Evolutionary conservation across 345 rosid species (phyloP).

Genomic region (Hirschfeldia incana): DNA sequence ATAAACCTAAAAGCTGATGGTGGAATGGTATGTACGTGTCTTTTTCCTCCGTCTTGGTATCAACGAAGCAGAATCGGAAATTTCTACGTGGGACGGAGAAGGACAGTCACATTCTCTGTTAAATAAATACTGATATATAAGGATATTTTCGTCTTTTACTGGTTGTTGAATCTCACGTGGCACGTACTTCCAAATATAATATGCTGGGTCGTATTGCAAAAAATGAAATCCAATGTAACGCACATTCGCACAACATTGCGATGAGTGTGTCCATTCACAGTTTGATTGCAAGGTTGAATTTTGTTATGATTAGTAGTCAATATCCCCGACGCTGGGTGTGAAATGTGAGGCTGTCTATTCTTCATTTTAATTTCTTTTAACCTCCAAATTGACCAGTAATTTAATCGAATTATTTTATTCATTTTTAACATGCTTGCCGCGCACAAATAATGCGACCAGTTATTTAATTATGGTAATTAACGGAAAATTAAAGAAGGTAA

Average conservation of each 20-base stretch:
- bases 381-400: constrained; percentile 11
- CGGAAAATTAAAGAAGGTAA: neutral
- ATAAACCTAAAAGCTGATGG: constrained; percentile 18
- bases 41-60: constrained; percentile 37
- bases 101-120: constrained; percentile 10
- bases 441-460: neutral
- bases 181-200: neutral
- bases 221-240: neutral
- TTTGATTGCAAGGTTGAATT: constrained; percentile 15
- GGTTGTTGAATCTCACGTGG: constrained; percentile 31
- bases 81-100: constrained; percentile 21
- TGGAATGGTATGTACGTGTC: constrained; percentile 30
- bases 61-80: constrained; percentile 23
- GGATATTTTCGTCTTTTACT: constrained; percentile 29
- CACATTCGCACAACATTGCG: constrained; percentile 1
- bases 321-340: constrained; percentile 8
- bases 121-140: neutral
- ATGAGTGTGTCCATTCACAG: constrained; percentile 10
- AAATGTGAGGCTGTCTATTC: constrained; percentile 27
- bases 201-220: neutral
- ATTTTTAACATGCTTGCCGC: neutral
- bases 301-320: constrained; percentile 6
- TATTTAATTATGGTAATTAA: neutral
- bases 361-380: constrained; percentile 13
- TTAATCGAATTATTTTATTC: neutral